Base-by-base conservation (phyloP, 768 basidiomycete species). In the Arthromyces matolae region DNA sequence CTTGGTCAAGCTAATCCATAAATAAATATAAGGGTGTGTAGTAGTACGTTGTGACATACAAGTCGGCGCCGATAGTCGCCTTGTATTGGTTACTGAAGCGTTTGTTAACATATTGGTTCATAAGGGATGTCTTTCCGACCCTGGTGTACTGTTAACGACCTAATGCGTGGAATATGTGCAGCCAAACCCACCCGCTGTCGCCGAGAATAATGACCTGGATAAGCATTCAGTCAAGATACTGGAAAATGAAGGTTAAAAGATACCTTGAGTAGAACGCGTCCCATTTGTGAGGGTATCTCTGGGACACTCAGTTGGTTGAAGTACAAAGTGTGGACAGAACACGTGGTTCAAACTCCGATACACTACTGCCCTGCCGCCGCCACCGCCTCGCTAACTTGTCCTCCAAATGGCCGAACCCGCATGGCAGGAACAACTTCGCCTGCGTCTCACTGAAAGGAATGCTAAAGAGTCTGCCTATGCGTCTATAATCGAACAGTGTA, bases 31-130 rank as follows among this genome's bases (percentile, higher is more conserved):
- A n/a, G n/a, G n/a, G 64, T 64, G 55, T 50, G 44, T 47, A 36
- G 23, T 41, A 29, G 43, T 14, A 38, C 29, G 20, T 20, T 46
- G 40, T 41, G 55, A 78, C 89, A 51, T 71, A 92, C 90, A 94
- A 94, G 79, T 94, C 92, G 50, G 93, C 93, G 50, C 93, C 93
- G 64, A 95, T 95, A 53, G 96, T 98, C 14, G 96, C 96, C 74
- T 98, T 98, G 81, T 99, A 99, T 73, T 97, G 95, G 72, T 94
- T 96, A 68, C 89, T 93, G 71, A 98, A 99, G 53, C 96, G 88
- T 71, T 97, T 98, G 82, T 97, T 98, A 56, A 99, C 96, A 75
- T 96, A 98, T 72, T 99, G 96, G 76, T 97, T 97, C 96, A 99
- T 99, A 60, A 99, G 86, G 23, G 95, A 98, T 33, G 96, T 98